A percentile compares a stretch with the other conserved stretches of the same genome.
These are phyloP conservation scores for Aspergillus aculeatinus DNA, from an alignment of 2,329 filamentous ascomycete genomes.

Conservation along the genomic window DNA sequence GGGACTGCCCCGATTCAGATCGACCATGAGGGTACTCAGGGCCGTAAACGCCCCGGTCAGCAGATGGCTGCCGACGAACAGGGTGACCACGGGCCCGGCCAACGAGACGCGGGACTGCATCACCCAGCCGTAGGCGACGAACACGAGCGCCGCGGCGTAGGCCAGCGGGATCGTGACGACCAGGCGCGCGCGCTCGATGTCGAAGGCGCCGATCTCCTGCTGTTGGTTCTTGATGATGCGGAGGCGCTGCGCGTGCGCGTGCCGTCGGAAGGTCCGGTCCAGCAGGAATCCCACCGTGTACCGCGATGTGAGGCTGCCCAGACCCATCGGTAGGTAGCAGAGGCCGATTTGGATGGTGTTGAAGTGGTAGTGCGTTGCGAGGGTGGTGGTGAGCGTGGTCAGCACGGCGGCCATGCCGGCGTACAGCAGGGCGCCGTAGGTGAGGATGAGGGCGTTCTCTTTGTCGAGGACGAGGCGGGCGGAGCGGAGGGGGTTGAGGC, in stretches of 20 bases:
- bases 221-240: conserved; percentile 41
- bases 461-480: conserved; percentile 34
- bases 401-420: conserved; percentile 47
- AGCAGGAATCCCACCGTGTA: conserved; percentile 44
- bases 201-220: conserved; percentile 53
- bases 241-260: conserved; percentile 53
- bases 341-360: conserved; percentile 26
- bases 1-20: conserved; percentile 30
- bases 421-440: conserved; percentile 42
- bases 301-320: conserved; percentile 30
- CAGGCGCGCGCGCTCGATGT: conserved; percentile 47
- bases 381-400: conserved; percentile 46
- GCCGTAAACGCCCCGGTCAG: conserved; percentile 39
- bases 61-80: conserved; percentile 35
- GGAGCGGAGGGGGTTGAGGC: conserved; percentile 24
- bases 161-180: conserved; percentile 34
- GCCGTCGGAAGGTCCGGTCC: conserved; percentile 69
- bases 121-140: conserved; percentile 42
- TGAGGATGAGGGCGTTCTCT: conserved; percentile 34
- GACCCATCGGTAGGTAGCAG: conserved; percentile 23
- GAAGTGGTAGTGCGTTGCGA: conserved; percentile 25
- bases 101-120: conserved; percentile 33
- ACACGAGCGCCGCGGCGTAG: conserved; percentile 23
- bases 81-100: conserved; percentile 33
- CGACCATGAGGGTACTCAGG: conserved; percentile 47